A percentile compares a stretch with the other conserved stretches of the same genome.
Conservation (phyloP, 2,329 filamentous ascomycete genomes). For the Hypoxylon sp. region DNA sequence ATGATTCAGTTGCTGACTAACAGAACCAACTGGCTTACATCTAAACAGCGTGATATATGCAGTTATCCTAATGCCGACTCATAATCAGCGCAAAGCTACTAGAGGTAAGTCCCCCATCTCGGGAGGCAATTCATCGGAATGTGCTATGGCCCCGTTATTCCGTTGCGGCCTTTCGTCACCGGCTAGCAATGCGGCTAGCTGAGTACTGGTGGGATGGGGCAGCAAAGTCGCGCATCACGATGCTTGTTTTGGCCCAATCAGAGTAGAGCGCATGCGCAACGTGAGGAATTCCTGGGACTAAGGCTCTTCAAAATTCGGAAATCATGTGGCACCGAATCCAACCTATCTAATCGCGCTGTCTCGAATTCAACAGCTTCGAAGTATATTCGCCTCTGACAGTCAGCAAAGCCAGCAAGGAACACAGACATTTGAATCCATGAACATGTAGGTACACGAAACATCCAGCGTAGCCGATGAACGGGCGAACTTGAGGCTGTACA, state of each 20-base stretch:
- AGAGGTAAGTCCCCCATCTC: slow-evolving; percentile 1
- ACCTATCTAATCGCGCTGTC: slow-evolving; percentile 24
- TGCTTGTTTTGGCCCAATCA: slow-evolving; percentile 41
- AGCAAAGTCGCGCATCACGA: slow-evolving; percentile 41
- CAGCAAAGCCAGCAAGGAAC: slow-evolving; percentile 25
- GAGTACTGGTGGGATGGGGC: slow-evolving; percentile 34
- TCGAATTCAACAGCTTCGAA: slow-evolving; percentile 23
- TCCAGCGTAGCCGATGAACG: slow-evolving; percentile 27
- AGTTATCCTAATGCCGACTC: slow-evolving; percentile 17
- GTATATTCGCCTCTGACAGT: slow-evolving; percentile 14
- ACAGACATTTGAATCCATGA: slow-evolving; percentile 17
- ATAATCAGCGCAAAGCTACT: slow-evolving; percentile 18
- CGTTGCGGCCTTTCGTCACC: slow-evolving; percentile 32
- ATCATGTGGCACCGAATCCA: slow-evolving; percentile 34
- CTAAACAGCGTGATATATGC: slow-evolving; percentile 21
- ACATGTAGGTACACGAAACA: slow-evolving; percentile 37
- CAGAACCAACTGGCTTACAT: slow-evolving; percentile 20
- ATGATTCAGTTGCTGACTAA: slow-evolving; percentile 23
- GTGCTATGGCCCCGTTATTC: slow-evolving; percentile 18
- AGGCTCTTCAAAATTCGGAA: slow-evolving; percentile 31
- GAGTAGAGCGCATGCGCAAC: slow-evolving; percentile 36
- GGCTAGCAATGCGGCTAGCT: slow-evolving; percentile 33
- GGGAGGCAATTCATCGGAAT: slow-evolving; percentile 18
- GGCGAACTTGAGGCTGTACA: slow-evolving; percentile 32
- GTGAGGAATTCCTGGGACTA: slow-evolving; percentile 40